A percentile compares a stretch with the other conserved stretches of the same genome.
Evolutionary conservation across 352 stramenopile genomes (phyloP).

Genomic region (Pythium myriotylum): DNA sequence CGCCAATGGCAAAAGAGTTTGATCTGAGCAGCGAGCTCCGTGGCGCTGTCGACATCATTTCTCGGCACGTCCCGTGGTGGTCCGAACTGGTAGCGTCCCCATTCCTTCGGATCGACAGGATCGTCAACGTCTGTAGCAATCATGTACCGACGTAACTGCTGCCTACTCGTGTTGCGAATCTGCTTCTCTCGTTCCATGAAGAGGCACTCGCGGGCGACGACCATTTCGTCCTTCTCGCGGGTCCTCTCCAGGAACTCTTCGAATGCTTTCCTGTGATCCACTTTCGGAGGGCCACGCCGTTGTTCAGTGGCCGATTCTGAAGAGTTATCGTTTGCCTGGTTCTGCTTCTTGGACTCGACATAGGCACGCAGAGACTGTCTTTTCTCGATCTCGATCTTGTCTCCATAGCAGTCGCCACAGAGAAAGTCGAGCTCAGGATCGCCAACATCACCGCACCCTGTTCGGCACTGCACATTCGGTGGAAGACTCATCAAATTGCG

Average conservation of each 20-base stretch:
- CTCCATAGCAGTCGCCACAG: constrained; percentile 68
- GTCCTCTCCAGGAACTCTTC: constrained; percentile 43
- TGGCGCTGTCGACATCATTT: constrained; percentile 49
- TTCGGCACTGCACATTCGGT: constrained; percentile 47
- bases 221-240: constrained; percentile 41
- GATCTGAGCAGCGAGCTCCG: constrained; percentile 52
- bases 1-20: constrained; percentile 63
- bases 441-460: constrained; percentile 59
- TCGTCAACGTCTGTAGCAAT: constrained; percentile 61
- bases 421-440: constrained; percentile 62
- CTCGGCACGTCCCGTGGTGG: constrained; percentile 42
- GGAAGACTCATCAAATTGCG: constrained; percentile 51
- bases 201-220: constrained; percentile 51
- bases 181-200: constrained; percentile 63
- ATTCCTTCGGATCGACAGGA: constrained; percentile 62
- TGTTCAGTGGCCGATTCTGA: no score
- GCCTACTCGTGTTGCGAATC: constrained; percentile 59
- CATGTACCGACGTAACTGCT: constrained; percentile 73
- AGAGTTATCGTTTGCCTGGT: not conserved
- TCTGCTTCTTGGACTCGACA: constrained; percentile 14
- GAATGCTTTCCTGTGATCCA: constrained; percentile 64
- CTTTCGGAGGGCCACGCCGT: constrained; percentile 40
- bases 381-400: constrained; percentile 47
- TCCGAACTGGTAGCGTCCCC: constrained; percentile 58
- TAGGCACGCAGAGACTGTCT: constrained; percentile 48